Percentiles rank a stretch among this genome's conserved stretches.
Conservation (phyloP, 805 yeast genomes). For the Peterozyma toletana region DNA sequence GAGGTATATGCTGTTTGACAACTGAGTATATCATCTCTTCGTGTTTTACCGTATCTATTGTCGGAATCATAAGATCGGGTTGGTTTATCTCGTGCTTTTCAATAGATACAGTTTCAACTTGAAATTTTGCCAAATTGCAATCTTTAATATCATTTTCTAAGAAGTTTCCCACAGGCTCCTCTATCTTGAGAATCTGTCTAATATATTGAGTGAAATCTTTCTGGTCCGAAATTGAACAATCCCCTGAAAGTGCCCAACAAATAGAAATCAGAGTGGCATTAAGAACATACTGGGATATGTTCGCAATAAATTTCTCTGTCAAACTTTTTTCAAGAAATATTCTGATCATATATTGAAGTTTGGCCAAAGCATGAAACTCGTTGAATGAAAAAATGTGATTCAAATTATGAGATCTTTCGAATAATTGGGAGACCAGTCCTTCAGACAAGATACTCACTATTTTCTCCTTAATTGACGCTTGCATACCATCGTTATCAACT, state of each 20-base stretch:
- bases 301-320: conserved; percentile 14
- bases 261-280: conserved; percentile 31
- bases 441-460: neutral
- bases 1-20: conserved; percentile 47
- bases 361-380: conserved; percentile 25
- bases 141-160: conserved; percentile 38
- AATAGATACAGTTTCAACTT: conserved; percentile 35
- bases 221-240: conserved; percentile 31
- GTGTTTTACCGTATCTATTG: conserved; percentile 68
- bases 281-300: conserved; percentile 19
- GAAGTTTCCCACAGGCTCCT: conserved; percentile 12
- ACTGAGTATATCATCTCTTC: conserved; percentile 53
- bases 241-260: conserved; percentile 66
- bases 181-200: conserved; percentile 12
- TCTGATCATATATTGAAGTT: conserved; percentile 32
- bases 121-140: conserved; percentile 34
- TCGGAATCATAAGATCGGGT: conserved; percentile 67
- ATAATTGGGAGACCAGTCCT: conserved; percentile 13
- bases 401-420: conserved; percentile 18
- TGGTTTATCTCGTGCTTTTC: conserved; percentile 53
- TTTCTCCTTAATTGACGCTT: neutral
- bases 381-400: conserved; percentile 49
- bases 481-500: neutral
- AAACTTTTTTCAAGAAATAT: conserved; percentile 25
- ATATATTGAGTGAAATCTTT: conserved; percentile 19